Evolutionary conservation across 2,329 filamentous ascomycete genomes (phyloP).

Genomic region (Xylariaceae sp.): DNA sequence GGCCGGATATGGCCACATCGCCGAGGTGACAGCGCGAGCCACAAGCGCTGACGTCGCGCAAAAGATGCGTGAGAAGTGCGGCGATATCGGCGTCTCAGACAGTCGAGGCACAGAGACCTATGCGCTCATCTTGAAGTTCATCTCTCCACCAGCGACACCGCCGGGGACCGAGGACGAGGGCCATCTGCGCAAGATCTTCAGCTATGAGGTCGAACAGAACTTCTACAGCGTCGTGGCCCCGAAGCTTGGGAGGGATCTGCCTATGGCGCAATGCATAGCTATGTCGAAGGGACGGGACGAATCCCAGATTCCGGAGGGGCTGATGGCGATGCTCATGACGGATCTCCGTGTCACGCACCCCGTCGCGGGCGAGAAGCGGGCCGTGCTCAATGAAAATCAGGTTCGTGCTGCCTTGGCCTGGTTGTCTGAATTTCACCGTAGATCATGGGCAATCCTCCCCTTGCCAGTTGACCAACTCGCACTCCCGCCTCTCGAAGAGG

Average conservation of each 20-base stretch:
- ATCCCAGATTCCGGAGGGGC: constrained; percentile 29
- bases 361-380: constrained; percentile 50
- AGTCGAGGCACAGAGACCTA: constrained; percentile 25
- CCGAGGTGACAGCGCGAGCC: constrained; percentile 44
- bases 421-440: constrained; percentile 57
- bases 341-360: constrained; percentile 52
- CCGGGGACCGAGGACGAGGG: constrained; percentile 47
- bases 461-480: constrained; percentile 36
- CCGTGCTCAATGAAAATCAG: constrained; percentile 42
- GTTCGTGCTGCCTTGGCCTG: constrained; percentile 53
- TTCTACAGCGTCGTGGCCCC: constrained; percentile 58
- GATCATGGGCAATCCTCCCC: constrained; percentile 41
- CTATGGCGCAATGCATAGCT: constrained; percentile 23
- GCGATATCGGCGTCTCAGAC: constrained; percentile 7
- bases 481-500: constrained; percentile 53
- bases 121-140: constrained; percentile 54
- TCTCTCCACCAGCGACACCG: constrained; percentile 43
- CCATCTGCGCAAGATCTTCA: constrained; percentile 60
- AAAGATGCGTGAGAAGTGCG: constrained; percentile 14
- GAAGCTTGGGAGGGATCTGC: constrained; percentile 33
- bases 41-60: constrained; percentile 19
- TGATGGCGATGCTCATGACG: constrained; percentile 52
- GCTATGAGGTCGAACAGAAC: constrained; percentile 61
- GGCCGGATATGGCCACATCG: constrained; percentile 53
- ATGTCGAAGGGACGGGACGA: constrained; percentile 22